These are phyloP conservation scores for Berberis thunbergii DNA, from an alignment of 164 flowering plant species.

Conservation along the genomic window DNA sequence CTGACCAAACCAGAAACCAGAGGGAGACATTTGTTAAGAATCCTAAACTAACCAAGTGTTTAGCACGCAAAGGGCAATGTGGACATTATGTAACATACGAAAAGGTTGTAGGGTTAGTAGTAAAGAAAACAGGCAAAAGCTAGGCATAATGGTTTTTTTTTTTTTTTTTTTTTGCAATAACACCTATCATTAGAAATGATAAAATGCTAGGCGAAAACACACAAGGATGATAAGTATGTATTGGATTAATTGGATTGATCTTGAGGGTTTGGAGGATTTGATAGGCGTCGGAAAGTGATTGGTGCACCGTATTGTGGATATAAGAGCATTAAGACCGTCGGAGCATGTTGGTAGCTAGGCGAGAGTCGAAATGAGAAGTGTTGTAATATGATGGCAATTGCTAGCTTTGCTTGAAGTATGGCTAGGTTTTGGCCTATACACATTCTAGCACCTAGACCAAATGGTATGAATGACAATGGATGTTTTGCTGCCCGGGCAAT, in stretches of 20 bases:
- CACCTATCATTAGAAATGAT: background rate
- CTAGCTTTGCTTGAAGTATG: slow-evolving; percentile 61
- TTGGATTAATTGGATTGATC: slow-evolving; percentile 6
- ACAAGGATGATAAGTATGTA: background rate
- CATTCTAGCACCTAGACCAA: slow-evolving; percentile 76
- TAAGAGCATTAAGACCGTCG: slow-evolving; percentile 75
- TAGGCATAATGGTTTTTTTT: slow-evolving; percentile 1
- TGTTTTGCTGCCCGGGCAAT: slow-evolving; percentile 76
- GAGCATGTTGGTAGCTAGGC: slow-evolving; percentile 74
- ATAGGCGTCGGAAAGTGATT: slow-evolving; percentile 35
- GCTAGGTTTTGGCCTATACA: slow-evolving; percentile 94
- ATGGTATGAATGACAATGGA: slow-evolving; percentile 86
- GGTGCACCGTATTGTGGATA: slow-evolving; percentile 94
- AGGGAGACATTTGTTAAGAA: too few species aligned
- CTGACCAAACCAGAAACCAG: too few species aligned
- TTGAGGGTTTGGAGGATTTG: slow-evolving; percentile 6
- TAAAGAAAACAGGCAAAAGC: background rate
- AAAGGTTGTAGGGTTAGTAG: too few species aligned
- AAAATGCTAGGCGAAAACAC: slow-evolving; percentile 1
- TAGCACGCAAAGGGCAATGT: too few species aligned
- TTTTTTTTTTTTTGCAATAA: background rate
- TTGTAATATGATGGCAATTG: slow-evolving; percentile 54
- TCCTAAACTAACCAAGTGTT: too few species aligned
- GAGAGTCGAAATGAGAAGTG: slow-evolving; percentile 57
- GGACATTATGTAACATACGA: too few species aligned